These are phyloP conservation scores for Massarina eburnea DNA, from an alignment of 2,329 filamentous ascomycete species.

Conservation along the genomic window DNA sequence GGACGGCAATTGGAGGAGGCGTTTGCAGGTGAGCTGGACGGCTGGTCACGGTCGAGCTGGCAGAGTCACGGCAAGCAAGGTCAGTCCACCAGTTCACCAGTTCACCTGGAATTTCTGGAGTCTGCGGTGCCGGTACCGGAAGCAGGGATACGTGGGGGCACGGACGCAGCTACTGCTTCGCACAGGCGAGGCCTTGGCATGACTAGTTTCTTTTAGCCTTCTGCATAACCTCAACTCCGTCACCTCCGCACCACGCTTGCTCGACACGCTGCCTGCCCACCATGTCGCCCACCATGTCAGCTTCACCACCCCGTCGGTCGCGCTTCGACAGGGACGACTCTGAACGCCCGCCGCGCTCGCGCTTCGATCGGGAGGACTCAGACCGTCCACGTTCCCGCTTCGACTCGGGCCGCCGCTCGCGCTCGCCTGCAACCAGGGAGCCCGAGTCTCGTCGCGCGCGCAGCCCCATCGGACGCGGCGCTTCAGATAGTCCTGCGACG, in stretches of 20 bases:
- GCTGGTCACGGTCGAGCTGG: too few species aligned
- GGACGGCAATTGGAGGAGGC: conserved; percentile 22
- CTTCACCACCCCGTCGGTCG: conserved; percentile 82
- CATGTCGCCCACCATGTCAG: conserved; percentile 9
- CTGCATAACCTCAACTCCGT: neutral
- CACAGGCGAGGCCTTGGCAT: conserved; percentile 3
- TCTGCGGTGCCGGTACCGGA: conserved; percentile 6
- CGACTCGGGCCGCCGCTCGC: conserved; percentile 71
- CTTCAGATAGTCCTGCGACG: conserved; percentile 48
- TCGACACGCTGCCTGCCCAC: neutral
- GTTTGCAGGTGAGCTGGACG: neutral
- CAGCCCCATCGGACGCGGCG: conserved; percentile 68
- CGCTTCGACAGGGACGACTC: conserved; percentile 92
- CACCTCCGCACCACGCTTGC: conserved; percentile 1
- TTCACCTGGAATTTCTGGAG: conserved; percentile 7
- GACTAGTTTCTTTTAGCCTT: neutral
- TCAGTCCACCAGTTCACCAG: too few species aligned
- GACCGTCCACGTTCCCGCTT: conserved; percentile 70
- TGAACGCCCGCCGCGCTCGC: conserved; percentile 61
- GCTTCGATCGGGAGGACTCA: conserved; percentile 85
- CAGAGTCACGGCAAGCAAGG: too few species aligned
- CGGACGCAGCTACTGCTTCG: neutral
- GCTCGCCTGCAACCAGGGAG: conserved; percentile 70
- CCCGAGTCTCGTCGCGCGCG: conserved; percentile 74
- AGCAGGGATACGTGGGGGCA: neutral